Evolutionary conservation across 2,329 filamentous ascomycete species (phyloP).

Genomic region (Coniosporium tulheliwenetii): DNA sequence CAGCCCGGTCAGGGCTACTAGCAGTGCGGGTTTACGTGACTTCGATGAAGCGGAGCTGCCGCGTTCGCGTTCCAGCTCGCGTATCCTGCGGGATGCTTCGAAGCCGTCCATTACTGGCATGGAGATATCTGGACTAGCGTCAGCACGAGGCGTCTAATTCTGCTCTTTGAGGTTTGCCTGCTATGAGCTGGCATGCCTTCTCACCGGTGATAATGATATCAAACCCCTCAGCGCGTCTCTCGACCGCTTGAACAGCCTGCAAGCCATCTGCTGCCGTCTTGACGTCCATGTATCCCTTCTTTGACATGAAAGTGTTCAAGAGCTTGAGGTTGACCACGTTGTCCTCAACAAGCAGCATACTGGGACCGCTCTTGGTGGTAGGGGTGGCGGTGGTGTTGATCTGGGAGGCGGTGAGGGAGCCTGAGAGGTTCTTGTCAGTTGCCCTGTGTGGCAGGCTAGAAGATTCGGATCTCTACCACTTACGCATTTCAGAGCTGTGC

Average conservation of each 20-base stretch:
- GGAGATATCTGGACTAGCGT: constrained; percentile 4
- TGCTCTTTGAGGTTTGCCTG: background rate
- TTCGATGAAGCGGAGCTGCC: constrained; percentile 10
- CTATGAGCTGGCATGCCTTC: background rate
- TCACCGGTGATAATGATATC: constrained; percentile 9
- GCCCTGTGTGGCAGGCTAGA: too few relatives aligned
- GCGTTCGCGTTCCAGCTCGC: constrained; percentile 4
- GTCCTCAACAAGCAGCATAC: background rate
- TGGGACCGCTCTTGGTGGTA: background rate
- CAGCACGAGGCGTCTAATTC: background rate
- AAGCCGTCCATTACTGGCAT: constrained; percentile 10
- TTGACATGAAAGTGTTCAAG: background rate
- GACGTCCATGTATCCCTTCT: constrained; percentile 1
- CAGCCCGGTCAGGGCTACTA: constrained; percentile 24
- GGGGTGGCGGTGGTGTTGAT: too few relatives aligned
- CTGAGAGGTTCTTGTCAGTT: too few relatives aligned
- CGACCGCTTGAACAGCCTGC: constrained; percentile 1
- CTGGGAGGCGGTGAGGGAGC: too few relatives aligned
- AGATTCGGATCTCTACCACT: too few relatives aligned
- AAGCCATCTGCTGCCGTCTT: constrained; percentile 1
- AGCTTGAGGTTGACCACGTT: background rate
- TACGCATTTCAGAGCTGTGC: too few relatives aligned
- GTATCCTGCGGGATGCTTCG: constrained; percentile 7
- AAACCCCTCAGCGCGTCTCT: background rate
- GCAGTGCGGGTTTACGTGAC: constrained; percentile 1